Evolutionary conservation across 352 stramenopile genomes (phyloP), one percentile per base, ranked within the genome.

Genomic region (Phytophthora hybrid): DNA sequence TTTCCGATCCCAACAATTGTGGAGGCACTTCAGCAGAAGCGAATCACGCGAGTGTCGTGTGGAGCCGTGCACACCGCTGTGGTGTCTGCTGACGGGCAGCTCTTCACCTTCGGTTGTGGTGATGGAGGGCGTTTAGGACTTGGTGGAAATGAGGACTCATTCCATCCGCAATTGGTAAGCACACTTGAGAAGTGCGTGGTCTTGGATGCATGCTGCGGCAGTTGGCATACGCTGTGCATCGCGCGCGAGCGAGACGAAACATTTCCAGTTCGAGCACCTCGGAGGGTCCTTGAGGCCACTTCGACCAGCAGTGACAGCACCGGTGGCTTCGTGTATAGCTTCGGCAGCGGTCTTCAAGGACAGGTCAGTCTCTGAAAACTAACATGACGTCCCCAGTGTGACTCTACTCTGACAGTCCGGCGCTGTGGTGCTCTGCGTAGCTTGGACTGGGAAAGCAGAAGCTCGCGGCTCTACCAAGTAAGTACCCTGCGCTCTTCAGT

Each of bases 91-190:
- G 66, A 89, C 5, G 90, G 88, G 0, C 80, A 91, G 52, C 74
- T 97, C 23, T 97, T 87, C 68, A 95, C 80, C 16, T 97, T 94
- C 66, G 96, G 96, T 14, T 98, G 92, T 66, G 86, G 93, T 14
- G 94, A 98, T 66, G 95, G 94, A 23, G 96, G 96, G 0, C 83
- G 94, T 3, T 80, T 99, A 7, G 96, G 96, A 18, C 79, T 98
- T 4, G 93, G 93, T 6, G 75, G 21, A 4, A 82, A 77, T 14
- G 63, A 71, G 5, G 83, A 92, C 47, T 59, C 78, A 13, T 71
- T 79, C 3, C 77, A 84, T 19, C 87, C 87, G 5, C 76, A 92
- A 58, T 62, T 81, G 2, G 87, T 93, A 19, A 71, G 34, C 16
- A 58, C 83, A 46, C 70, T 94, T 2, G 77, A 83, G 26, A 76